Base-by-base conservation (phyloP, 371 early-diverging fungal species). In the Mucor racemosus region DNA sequence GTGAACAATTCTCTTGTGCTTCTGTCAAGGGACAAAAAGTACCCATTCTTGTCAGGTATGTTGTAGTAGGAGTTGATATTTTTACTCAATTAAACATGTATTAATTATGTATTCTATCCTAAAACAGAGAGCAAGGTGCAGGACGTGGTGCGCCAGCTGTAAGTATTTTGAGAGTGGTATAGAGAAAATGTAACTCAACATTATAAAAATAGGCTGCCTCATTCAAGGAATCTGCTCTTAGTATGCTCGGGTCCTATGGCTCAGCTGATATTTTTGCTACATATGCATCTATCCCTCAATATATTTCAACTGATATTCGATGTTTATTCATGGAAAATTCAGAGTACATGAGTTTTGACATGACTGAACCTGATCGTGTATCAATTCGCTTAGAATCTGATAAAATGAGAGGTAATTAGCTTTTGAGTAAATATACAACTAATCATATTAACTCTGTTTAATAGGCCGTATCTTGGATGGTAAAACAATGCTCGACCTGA, bases 271-370 rank as follows among this genome's bases (percentile, higher is more conserved):
- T 44, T 42, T 74, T 76, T 58, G 74, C 82, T 4, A 78, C 83
- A 0, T 79, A 79, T 60, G 73, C 78, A 17, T 73, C 82, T 11
- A 74, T 85, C n/a, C 85, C 87, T 6, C 80, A 83, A 26, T 86
- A 76, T 62, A 71, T 86, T 42, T 80, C 82, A 1, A 77, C 77
- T 17, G 80, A 80, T 58, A 68, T 74, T 42, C 74, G 78, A 4
- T 78, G 77, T 17, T 58, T 86, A 11, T 82, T 80, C 53, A 71
- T 86, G 53, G 80, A 83, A 46, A 81, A 82, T n/a, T 68, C 74
- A 48, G 80, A 85, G 57, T 86, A 81, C 61, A 69, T 70, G 54
- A 76, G 78, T 26, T 86, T 86, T 70, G 84, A 86, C 53, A 60
- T 86, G n/a, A 69, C 69, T 5, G 44, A 68, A 33, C 72, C 65